These are phyloP conservation scores for Vicia villosa DNA, from an alignment of 306 rosid species.

Conservation along the genomic window DNA sequence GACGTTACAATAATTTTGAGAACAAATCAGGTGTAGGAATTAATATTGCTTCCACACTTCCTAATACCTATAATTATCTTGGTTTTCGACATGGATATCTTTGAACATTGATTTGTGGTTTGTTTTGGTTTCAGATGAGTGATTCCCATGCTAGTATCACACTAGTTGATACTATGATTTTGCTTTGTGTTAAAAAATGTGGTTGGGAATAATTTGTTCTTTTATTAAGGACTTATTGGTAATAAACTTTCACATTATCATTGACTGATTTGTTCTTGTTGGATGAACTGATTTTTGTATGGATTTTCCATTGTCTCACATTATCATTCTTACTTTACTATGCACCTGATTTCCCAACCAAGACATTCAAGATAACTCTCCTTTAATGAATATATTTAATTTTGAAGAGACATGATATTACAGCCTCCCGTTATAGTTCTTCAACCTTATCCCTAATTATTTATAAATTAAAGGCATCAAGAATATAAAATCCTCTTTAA, in stretches of 20 bases:
- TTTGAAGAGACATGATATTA: background rate
- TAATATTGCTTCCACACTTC: slow-evolving; percentile 27
- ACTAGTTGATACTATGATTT: slow-evolving; percentile 7
- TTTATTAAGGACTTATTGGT: slow-evolving; percentile 15
- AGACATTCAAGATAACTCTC: no score
- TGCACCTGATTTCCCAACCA: no score
- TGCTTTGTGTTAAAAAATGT: slow-evolving; percentile 12
- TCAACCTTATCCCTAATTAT: background rate
- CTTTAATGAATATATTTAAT: no score
- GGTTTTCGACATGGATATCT: slow-evolving; percentile 44
- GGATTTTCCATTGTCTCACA: no score
- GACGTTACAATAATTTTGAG: slow-evolving; percentile 29
- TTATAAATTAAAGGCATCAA: no score
- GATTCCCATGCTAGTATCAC: slow-evolving; percentile 15
- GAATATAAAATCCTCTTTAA: background rate
- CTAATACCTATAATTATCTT: slow-evolving; percentile 41
- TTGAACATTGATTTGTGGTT: slow-evolving; percentile 30
- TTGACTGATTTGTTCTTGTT: background rate
- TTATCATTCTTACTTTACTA: no score
- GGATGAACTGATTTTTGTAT: no score
- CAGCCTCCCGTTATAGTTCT: background rate
- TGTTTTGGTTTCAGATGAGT: slow-evolving; percentile 25
- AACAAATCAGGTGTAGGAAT: slow-evolving; percentile 29
- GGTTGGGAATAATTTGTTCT: slow-evolving; percentile 32
- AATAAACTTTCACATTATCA: slow-evolving; percentile 19